Percentiles rank a stretch among this genome's conserved stretches.
Conservation (phyloP, 1,284 basidiomycete genomes). For the Pyrrhoderma noxium region DNA sequence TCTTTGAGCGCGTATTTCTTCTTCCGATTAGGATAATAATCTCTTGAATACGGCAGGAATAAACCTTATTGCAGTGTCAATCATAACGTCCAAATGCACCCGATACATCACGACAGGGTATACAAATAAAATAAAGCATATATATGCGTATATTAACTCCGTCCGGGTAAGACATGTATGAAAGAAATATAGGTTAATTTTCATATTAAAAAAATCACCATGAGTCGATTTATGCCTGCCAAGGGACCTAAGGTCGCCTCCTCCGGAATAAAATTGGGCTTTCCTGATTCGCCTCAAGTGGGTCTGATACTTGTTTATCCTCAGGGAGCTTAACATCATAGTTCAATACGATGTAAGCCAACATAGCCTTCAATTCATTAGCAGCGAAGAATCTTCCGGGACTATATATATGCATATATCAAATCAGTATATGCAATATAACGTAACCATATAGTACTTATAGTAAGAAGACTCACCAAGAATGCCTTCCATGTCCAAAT, state of each 20-base stretch:
- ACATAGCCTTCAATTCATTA: conserved; percentile 38
- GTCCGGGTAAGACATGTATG: too few relatives aligned
- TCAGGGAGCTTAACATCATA: conserved; percentile 40
- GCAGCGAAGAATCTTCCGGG: conserved; percentile 43
- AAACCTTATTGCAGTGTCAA: too few relatives aligned
- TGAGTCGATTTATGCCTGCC: not conserved
- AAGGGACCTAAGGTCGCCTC: not conserved
- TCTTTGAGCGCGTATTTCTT: too few relatives aligned
- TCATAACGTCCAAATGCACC: too few relatives aligned
- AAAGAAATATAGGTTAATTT: too few relatives aligned
- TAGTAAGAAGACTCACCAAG: conserved; percentile 24
- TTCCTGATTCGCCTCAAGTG: conserved; percentile 14
- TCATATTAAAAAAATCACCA: not conserved
- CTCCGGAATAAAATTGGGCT: conserved; percentile 19
- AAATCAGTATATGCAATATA: not conserved
- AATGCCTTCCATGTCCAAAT: conserved; percentile 27
- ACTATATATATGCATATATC: conserved; percentile 19
- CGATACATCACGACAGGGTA: too few relatives aligned
- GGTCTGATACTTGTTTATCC: conserved; percentile 21
- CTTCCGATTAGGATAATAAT: too few relatives aligned
- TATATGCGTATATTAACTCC: too few relatives aligned
- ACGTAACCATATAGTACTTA: not conserved
- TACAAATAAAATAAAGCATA: too few relatives aligned
- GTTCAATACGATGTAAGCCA: conserved; percentile 36
- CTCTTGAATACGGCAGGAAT: too few relatives aligned